Base-by-base conservation (phyloP, 2,329 filamentous ascomycete genomes). In the Botrytis aclada region DNA sequence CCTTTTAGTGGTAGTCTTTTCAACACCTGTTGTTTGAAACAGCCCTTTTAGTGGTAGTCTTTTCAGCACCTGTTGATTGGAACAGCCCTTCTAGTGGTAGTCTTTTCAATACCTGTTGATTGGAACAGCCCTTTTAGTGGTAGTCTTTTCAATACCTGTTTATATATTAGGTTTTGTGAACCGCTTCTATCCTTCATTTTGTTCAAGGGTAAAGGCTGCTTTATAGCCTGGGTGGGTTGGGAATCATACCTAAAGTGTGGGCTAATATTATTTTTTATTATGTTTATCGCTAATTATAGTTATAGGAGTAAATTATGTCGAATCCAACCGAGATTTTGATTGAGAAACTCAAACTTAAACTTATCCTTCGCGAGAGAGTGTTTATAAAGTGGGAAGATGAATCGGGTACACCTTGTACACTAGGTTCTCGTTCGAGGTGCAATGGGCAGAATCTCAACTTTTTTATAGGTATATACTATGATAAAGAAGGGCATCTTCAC, bases 171-270 rank as follows among this genome's bases (percentile, higher is more conserved):
- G 14, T 51, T 65, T 65, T 65, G 41, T 47, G 41, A 22, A 65
- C 22, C 62, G 22, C 62, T 65, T 47, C n/a, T 65, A 47, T 3
- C 18, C 25, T 10, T 65, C 39, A 64, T n/a, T 47, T 34, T 65
- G 4, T 25, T 32, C 41, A 65, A 65, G 63, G 37, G 41, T 51
- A 29, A 65, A 65, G 63, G 63, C 63, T 65, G 63, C 63, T 65
- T 29, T 65, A 65, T 65, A 65, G 63, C 63, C 63, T 65, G 63
- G 63, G 63, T 65, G 63, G 63, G 63, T 65, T 29, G 62, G 63
- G 41, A 65, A 65, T 65, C 63, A 65, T 20, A 65, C 41, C 2
- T 65, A 25, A 65, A 45, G 63, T 65, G 63, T 65, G 41, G 41
- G 41, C 63, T 54, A 14, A n/a, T 54, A n/a, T 14, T n/a, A 3